Evolutionary conservation across 208 protist genomes (phyloP), one percentile per base, ranked within the genome.

Genomic region (Trypanosoma lewisi): DNA sequence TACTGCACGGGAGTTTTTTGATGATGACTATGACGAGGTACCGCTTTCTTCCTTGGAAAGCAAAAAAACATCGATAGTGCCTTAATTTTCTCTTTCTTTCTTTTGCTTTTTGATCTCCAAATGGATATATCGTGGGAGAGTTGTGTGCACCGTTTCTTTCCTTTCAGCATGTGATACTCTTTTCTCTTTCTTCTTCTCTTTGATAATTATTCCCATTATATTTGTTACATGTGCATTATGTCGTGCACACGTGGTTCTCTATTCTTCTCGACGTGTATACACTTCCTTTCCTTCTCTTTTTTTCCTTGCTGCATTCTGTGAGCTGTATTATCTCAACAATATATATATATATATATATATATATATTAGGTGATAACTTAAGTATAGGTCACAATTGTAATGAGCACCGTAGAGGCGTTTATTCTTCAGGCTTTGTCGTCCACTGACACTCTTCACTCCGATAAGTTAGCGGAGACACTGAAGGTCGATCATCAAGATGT

Each of bases 401-500:
- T 73, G 67, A 67, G 60, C 54, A 49, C 30, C n/a, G 36, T 62
- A 7, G 68, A 72, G 53, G 25, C 12, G 11, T 41, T 25, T 51
- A 42, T 73, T 59, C 37, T 75, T 21, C 31, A 78, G 57, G 64
- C 74, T 1, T 73, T 96, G 11, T 49, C 70, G 16, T 47, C 37
- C 17, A 27, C 37, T 5, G 80, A 85, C 12, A 21, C 51, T 16
- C 70, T 93, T 31, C 51, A 70, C 25, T 91, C 90, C 14, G 78
- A 85, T 31, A 59, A 61, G 17, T 45, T 96, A n/a, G 87, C 90
- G 19, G 58, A 69, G 8, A 34, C 65, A 37, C 62, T 91, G 5
- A 33, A 41, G 33, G 55, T 91, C 23, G 80, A 93, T 49, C 95
- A 97, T 51, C 87, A 97, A 66, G 83, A 83, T 0, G 75, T 98